These are phyloP conservation scores for Hypoxylon fragiforme DNA, from an alignment of 495 filamentous ascomycete species.

Conservation along the genomic window DNA sequence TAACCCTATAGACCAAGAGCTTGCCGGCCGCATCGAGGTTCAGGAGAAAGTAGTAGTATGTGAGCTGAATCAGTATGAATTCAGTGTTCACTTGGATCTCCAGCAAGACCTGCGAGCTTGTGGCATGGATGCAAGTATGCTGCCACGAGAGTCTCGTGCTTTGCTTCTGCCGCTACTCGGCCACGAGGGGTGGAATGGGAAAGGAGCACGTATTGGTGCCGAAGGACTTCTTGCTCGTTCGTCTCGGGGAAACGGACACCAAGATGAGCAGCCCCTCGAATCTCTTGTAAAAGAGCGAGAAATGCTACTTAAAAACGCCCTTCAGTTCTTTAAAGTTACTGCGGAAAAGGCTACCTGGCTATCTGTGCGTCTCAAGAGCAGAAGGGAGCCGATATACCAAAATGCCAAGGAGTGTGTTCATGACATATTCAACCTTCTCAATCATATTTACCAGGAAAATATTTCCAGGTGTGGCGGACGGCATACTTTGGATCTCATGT, in stretches of 20 bases:
- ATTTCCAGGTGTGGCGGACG: constrained; percentile 8
- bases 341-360: constrained; percentile 45
- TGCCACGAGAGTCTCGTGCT: constrained; percentile 4
- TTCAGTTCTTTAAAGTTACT: constrained; percentile 9
- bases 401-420: constrained; percentile 38
- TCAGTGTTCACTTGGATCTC: constrained; percentile 22
- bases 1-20: constrained; percentile 35
- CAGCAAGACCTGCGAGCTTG: constrained; percentile 30
- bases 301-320: neutral
- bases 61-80: constrained; percentile 25
- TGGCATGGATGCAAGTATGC: constrained; percentile 12
- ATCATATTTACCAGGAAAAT: constrained; percentile 1
- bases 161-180: neutral
- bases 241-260: constrained; percentile 4
- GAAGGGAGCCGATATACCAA: constrained; percentile 1
- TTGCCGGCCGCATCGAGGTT: constrained; percentile 17
- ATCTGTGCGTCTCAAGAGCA: constrained; percentile 18
- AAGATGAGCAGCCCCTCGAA: neutral
- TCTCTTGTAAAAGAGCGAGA: neutral
- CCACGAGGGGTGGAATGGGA: neutral
- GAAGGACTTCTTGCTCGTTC: constrained; percentile 6
- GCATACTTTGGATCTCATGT: constrained; percentile 1
- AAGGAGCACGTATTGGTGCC: constrained; percentile 7
- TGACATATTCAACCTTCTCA: constrained; percentile 16
- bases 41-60: constrained; percentile 18